Evolutionary conservation across 2,329 filamentous ascomycete genomes (phyloP), one percentile per base, ranked within the genome.

Genomic region (Trichoderma asperellum): DNA sequence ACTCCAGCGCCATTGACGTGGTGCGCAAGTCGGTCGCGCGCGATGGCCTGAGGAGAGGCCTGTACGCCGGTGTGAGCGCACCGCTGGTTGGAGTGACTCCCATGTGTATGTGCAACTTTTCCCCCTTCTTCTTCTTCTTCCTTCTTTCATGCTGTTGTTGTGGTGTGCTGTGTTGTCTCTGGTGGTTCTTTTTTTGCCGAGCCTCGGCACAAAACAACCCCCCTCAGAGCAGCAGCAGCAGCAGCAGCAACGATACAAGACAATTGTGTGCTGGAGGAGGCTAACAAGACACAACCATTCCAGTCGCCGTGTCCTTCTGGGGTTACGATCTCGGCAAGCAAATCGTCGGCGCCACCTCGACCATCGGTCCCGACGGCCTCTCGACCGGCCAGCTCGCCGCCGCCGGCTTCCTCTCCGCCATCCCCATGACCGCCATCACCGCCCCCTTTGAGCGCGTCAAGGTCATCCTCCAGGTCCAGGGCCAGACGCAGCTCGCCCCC

Each of bases 371-470:
- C 65, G 84, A 89, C 73, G 89, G 93, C 80, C 93, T 92, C 82
- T 89, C 90, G 70, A 94, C 97, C 77, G 91, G 85, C 55, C 96
- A 99, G 81, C 90, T 96, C 81, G 96, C 93, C 40, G 88, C 93
- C 43, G 96, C 96, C 16, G 96, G 96, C 73, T 97, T 97, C 88
- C 96, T 99, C 88, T 97, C 93, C 77, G 96, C 96, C 71, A 92
- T 99, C 70, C 96, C 96, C 76, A 97, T 97, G 93, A 99, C 96
- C 4, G 83, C 93, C 81, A 97, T 99, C 83, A 98, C 96, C n/a
- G 96, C 96, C 5, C 96, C 96, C 71, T 98, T 99, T 79, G 96
- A 99, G 86, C 95, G 96, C 77, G 94, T 99, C 75, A 99, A 99
- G 83, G 95, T 99, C 68, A 94, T 99, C 72, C 90, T 99, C 1